These are phyloP conservation scores for Fistulinella prunicolor DNA, from an alignment of 768 basidiomycete genomes.

Conservation along the genomic window DNA sequence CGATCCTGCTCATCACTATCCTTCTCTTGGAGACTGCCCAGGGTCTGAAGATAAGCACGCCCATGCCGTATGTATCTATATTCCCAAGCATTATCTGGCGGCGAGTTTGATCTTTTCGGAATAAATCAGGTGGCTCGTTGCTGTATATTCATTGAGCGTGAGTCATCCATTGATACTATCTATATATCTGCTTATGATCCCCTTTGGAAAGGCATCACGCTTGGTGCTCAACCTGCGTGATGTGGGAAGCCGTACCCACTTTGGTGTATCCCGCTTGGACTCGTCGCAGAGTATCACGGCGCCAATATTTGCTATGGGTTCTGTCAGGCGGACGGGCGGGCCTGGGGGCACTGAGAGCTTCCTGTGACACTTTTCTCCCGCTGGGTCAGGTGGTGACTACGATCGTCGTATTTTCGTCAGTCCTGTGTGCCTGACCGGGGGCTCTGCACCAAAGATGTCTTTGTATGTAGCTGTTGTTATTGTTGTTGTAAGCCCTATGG, in stretches of 20 bases:
- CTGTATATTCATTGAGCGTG: background rate
- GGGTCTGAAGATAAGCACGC: background rate
- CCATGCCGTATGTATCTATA: background rate
- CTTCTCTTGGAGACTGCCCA: background rate
- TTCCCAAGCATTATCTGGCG: background rate
- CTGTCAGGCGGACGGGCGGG: background rate
- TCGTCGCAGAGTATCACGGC: background rate
- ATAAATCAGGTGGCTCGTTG: background rate
- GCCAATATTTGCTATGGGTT: background rate
- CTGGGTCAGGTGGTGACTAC: background rate
- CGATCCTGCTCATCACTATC: background rate
- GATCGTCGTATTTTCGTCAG: background rate
- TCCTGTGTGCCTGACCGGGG: background rate
- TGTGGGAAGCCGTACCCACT: background rate
- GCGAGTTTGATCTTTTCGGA: background rate
- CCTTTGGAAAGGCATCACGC: background rate
- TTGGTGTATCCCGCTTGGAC: background rate
- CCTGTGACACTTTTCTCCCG: background rate
- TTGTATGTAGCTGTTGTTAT: background rate
- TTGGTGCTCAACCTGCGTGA: background rate
- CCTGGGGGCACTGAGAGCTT: background rate
- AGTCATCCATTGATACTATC: background rate
- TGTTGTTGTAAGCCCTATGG: too few relatives aligned
- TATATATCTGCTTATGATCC: background rate
- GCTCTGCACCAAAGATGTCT: too few relatives aligned